Evolutionary conservation across 768 basidiomycete genomes (phyloP).

Genomic region (Boletus barrowsii): DNA sequence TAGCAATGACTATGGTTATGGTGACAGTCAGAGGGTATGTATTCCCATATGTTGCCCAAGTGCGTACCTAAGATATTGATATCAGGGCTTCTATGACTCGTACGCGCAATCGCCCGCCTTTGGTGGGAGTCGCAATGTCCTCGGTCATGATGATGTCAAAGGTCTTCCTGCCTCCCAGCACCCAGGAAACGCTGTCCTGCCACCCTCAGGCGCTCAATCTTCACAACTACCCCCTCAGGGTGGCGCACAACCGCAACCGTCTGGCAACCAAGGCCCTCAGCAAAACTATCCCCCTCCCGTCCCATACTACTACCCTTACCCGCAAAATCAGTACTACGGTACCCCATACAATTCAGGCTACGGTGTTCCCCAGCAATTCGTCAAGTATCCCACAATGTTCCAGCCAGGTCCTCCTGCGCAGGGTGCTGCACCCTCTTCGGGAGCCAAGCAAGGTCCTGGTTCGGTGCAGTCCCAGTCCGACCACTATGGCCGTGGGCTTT

Average conservation of each 20-base stretch:
- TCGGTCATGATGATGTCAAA: conserved; percentile 77
- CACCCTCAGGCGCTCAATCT: conserved; percentile 51
- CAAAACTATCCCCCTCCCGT: conserved; percentile 63
- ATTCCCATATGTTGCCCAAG: not conserved
- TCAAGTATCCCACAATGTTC: conserved; percentile 78
- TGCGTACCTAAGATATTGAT: conserved; percentile 15
- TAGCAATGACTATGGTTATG: conserved; percentile 65
- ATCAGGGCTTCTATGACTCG: conserved; percentile 73
- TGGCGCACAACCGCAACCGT: conserved; percentile 53
- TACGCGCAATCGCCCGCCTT: conserved; percentile 66
- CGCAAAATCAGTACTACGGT: conserved; percentile 76
- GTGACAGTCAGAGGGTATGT: conserved; percentile 63
- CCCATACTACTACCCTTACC: conserved; percentile 63
- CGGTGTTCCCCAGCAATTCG: conserved; percentile 61
- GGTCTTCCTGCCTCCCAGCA: conserved; percentile 60
- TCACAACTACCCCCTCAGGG: conserved; percentile 51
- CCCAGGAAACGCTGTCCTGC: conserved; percentile 46
- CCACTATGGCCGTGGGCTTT: conserved; percentile 61
- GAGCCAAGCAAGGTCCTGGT: conserved; percentile 61
- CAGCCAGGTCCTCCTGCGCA: conserved; percentile 69
- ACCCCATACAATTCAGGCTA: conserved; percentile 62
- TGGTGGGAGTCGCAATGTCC: conserved; percentile 52
- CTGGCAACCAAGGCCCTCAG: conserved; percentile 60
- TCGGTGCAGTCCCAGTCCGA: conserved; percentile 52
- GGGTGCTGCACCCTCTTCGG: conserved; percentile 60